Conservation (phyloP, 2,329 filamentous ascomycete genomes). For the Camillea tinctor region DNA sequence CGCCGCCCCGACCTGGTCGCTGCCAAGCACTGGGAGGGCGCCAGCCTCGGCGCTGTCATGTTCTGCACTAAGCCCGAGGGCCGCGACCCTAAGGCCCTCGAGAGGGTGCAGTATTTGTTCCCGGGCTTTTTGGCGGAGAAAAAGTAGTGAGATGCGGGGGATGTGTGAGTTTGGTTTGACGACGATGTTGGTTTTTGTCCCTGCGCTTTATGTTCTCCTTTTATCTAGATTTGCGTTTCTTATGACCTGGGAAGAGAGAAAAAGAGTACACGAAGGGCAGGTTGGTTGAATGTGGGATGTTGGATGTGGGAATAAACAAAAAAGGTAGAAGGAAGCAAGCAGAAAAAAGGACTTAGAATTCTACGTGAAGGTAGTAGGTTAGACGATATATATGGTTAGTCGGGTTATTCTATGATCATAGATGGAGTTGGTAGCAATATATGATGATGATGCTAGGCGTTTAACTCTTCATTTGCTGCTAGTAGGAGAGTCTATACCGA, state of each 20-base stretch:
- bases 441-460: background rate
- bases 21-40: slow-evolving; percentile 79
- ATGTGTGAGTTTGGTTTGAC: too few relatives aligned
- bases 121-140: slow-evolving; percentile 66
- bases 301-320: too few relatives aligned
- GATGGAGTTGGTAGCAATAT: slow-evolving; percentile 4
- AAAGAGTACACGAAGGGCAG: too few relatives aligned
- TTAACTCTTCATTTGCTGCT: background rate
- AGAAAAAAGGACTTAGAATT: background rate
- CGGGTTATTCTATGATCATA: slow-evolving; percentile 4
- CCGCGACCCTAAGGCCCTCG: slow-evolving; percentile 69
- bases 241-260: too few relatives aligned
- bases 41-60: slow-evolving; percentile 72
- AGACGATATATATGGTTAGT: slow-evolving; percentile 1
- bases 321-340: background rate
- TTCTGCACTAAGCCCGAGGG: slow-evolving; percentile 80
- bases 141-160: background rate
- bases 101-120: slow-evolving; percentile 84
- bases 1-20: slow-evolving; percentile 67
- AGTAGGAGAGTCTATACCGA: background rate
- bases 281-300: too few relatives aligned
- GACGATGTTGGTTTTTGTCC: background rate
- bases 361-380: background rate
- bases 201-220: background rate
- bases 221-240: too few relatives aligned